Base-by-base conservation (phyloP, 1,284 basidiomycete genomes). In the Heliocybe sulcata region DNA sequence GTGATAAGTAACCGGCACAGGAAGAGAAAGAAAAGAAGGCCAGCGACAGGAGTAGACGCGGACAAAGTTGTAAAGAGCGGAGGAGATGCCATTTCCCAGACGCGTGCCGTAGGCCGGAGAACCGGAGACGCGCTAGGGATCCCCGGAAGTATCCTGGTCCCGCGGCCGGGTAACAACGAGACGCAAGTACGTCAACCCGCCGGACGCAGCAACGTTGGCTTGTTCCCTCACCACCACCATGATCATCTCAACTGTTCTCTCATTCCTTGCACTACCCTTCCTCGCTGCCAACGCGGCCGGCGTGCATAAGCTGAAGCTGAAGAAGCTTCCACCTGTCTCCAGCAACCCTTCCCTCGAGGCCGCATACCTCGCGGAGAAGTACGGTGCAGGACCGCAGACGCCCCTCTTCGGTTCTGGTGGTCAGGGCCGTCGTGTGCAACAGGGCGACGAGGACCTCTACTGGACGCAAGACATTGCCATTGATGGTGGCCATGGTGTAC, bases 291-390 rank as follows among this genome's bases (percentile, higher is more conserved):
- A 23, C 45, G 23, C 19, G 8, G 81, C 80, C 52, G 82, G 81
- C 62, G 76, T 92, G 3, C 86, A 90, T 77, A 92, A 81, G 69
- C 82, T 94, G 69, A 93, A 92, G 71, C 83, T 96, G 51, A 82
- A 91, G 72, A 96, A 95, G 74, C 69, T 94, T 9, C 77, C 87
- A 27, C 76, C 80, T 33, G 74, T 79, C 9, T 65, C 76, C 20
- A 76, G 72, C 60, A 85, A 85, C 62, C 86, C 88, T 49, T 70
- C 79, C 52, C 76, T 89, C 56, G 91, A 94, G 76, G 82, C 82
- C 52, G 85, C 87, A 23, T 91, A 88, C 67, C 85, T 97, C 59
- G 85, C 86, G 31, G 81, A 92, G 78, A 97, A 97, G 79, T 95
- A 97, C 78, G 85, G 86, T 55, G 77, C 66, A 54, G 67, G 76